A percentile compares a stretch with the other conserved stretches of the same genome.
Evolutionary conservation across 2,329 filamentous ascomycete species (phyloP).

Genomic region (Aspergillus viridinutans): DNA sequence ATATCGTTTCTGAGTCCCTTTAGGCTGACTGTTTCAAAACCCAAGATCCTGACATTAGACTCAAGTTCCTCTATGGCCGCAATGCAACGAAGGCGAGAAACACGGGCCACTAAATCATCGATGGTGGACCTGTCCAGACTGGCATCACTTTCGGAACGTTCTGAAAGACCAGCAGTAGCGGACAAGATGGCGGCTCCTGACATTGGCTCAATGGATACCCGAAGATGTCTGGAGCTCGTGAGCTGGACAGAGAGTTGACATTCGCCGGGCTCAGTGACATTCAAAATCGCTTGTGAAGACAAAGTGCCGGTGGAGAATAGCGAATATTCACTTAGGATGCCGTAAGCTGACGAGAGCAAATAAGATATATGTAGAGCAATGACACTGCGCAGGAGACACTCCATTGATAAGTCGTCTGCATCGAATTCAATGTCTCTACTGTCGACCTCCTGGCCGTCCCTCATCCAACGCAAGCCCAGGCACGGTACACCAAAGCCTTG

Average conservation of each 20-base stretch:
- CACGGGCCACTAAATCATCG: slow-evolving; percentile 37
- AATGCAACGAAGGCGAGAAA: slow-evolving; percentile 36
- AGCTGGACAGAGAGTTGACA: slow-evolving; percentile 68
- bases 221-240: slow-evolving; percentile 57
- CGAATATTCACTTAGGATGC: slow-evolving; percentile 55
- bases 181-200: slow-evolving; percentile 72
- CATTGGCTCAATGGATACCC: slow-evolving; percentile 67
- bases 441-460: slow-evolving; percentile 70
- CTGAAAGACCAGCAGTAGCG: slow-evolving; percentile 56
- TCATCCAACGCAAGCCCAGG: slow-evolving; percentile 68
- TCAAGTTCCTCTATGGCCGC: slow-evolving; percentile 40
- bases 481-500: slow-evolving; percentile 24
- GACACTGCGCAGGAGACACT: slow-evolving; percentile 67
- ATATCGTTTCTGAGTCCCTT: slow-evolving; percentile 43
- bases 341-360: slow-evolving; percentile 64
- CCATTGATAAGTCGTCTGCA: slow-evolving; percentile 64
- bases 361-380: slow-evolving; percentile 71
- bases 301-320: slow-evolving; percentile 61
- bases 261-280: slow-evolving; percentile 59
- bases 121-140: slow-evolving; percentile 50
- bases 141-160: slow-evolving; percentile 60
- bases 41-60: slow-evolving; percentile 31
- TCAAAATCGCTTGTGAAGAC: slow-evolving; percentile 55
- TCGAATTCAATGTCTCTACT: slow-evolving; percentile 66
- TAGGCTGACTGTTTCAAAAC: slow-evolving; percentile 36